Evolutionary conservation across 148 eudicot species (phyloP), one percentile per base, ranked within the genome.

Genomic region (Fagopyrum homotropicum): DNA sequence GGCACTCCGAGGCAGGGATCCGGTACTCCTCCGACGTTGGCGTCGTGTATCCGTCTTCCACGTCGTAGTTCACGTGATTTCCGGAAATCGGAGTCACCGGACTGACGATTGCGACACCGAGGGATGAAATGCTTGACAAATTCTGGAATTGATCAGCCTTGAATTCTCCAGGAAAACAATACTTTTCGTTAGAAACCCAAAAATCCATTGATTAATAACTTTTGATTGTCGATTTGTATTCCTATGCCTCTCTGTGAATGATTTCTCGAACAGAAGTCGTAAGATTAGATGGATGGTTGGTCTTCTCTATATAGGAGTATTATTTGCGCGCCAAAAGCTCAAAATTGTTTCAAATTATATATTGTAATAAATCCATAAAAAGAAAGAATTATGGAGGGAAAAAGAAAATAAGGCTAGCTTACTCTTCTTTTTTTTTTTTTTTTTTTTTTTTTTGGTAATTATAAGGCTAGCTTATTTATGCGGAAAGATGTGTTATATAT

Each of bases 31-130:
- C 71, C 47, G 46, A 66, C 0, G 71, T 66, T 46, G 71, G 71
- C 46, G 71, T 66, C 47, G 17, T 66, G 71, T 66, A 66, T 40
- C 71, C 71, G 47, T 40, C 71, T n/a, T 66, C 45, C 14, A 35
- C 71, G 16, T 66, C 71, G 46, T 9, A 6, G 0, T 40, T 19
- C 71, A 35, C 71, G 15, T 29, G 35, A 11, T 29, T 9, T 6
- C 5, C 43, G 4, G 5, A 9, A 6, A 61, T 60, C 15, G 68
- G 68, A 7, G 70, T 66, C 46, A 16, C 45, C 45, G 46, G 69
- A 4, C 8, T 4, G 2, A 64, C 15, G 29, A 11, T 12, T 4
- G 7, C 69, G 3, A 8, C 45, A 8, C n/a, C 29, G 9, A 64
- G 69, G 45, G 46, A 11, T 30, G 69, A 64, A 14, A 66, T 40